A percentile compares a stretch with the other conserved stretches of the same genome.
Evolutionary conservation across 768 basidiomycete species (phyloP).

Genomic region (Saitozyma podzolica): DNA sequence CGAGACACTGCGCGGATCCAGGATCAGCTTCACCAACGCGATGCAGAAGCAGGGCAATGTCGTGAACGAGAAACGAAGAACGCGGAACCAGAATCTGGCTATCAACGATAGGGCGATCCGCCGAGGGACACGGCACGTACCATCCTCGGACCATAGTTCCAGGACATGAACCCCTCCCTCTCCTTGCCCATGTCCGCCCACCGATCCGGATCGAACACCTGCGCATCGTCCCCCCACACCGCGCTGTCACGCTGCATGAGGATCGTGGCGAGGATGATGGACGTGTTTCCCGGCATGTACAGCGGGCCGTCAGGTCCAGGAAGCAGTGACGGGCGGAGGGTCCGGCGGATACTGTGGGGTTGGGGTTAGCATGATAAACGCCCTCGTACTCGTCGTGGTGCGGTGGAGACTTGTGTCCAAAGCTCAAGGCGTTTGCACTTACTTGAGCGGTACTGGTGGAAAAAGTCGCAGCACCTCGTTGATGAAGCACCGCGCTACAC

Average conservation of each 20-base stretch:
- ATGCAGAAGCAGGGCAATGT: no score
- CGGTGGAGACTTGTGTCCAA: not conserved
- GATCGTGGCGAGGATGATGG: constrained; percentile 63
- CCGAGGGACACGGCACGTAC: constrained; percentile 16
- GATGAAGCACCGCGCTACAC: constrained; percentile 58
- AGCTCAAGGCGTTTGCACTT: not conserved
- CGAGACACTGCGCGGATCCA: constrained; percentile 31
- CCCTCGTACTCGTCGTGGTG: no score
- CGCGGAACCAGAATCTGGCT: not conserved
- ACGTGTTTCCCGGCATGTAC: constrained; percentile 45
- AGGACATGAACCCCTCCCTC: constrained; percentile 31
- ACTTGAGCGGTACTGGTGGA: constrained; percentile 74
- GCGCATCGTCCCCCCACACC: constrained; percentile 74
- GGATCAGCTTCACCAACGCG: no score
- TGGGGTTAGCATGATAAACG: no score
- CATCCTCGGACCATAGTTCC: constrained; percentile 46
- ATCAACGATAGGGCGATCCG: not conserved
- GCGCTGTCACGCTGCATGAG: constrained; percentile 67
- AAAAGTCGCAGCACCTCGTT: constrained; percentile 77
- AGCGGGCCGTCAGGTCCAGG: constrained; percentile 33
- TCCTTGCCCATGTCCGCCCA: constrained; percentile 56
- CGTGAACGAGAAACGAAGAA: no score
- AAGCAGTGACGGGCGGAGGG: constrained; percentile 31
- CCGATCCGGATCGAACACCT: constrained; percentile 74
- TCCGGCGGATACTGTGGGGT: constrained; percentile 39